Evolutionary conservation across 2,329 filamentous ascomycete genomes (phyloP), one percentile per base, ranked within the genome.

Genomic region (Chrysoporthe puriensis): DNA sequence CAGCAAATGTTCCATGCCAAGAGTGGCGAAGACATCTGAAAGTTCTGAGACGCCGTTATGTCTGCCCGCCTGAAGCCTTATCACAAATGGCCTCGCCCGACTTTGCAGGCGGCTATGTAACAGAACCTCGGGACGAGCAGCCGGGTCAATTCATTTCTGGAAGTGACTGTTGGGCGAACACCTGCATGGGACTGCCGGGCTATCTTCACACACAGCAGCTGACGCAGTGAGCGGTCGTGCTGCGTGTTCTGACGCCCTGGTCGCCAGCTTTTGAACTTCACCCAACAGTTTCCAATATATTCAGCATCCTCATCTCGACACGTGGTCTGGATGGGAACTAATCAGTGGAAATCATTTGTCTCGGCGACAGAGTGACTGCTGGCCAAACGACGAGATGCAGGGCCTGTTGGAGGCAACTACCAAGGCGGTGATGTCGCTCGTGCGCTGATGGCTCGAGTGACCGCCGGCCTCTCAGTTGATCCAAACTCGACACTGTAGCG

Each of bases 371-470:
- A 34, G 3, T 14, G 11, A 34, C 26, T 54, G 50, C 21, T 54
- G 26, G 16, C 50, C 8, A 16, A 40, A 5, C 36, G 36, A 9
- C 9, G 26, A 40, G 36, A 40, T 9, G 36, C 6, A 40, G 36
- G 36, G 36, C 36, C 36, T 40, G 36, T 40, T 9, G 36, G 36
- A 40, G 9, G 36, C 36, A 5, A 40, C 5, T 6, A 40, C 36
- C 36, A 40, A 40, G 36, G 36, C 64, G 44, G 48, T 48, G 48
- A 43, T 44, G 7, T n/a, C 13, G 13, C 59, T 62, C 66, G 50
- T 62, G n/a, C 42, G 40, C 21, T 21, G 16, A 7, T 48, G 57
- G 44, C 42, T 43, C 66, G 18, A 56, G 62, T 60, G 61, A 26
- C 54, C 40, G 7, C 66, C 21, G 48, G 36, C 50, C 63, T 34